phyloP scores from a whole-genome alignment of 2,329 filamentous ascomycete species.

The Fusarium transvaalense region DNA sequence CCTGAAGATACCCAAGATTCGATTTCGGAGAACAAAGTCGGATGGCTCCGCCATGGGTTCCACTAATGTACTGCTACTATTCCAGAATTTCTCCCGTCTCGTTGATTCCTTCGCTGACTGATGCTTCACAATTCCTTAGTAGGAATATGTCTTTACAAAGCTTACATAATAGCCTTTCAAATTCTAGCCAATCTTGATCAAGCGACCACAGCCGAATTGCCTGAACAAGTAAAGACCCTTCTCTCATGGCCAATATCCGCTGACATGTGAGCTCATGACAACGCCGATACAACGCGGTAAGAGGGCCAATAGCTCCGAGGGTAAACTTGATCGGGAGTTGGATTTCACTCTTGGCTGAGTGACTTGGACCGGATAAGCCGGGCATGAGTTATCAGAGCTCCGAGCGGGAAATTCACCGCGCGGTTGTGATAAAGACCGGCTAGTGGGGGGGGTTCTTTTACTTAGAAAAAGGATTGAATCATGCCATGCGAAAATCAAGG shows the following conservation, averaged over 20 bases:
- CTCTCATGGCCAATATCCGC: constrained; percentile 8
- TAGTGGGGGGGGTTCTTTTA: constrained; percentile 9
- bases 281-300: constrained; percentile 29
- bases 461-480: constrained; percentile 39
- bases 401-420: constrained; percentile 47
- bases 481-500: constrained; percentile 39
- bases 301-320: constrained; percentile 15
- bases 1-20: constrained; percentile 12
- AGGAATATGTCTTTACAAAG: constrained; percentile 24
- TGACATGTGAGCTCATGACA: constrained; percentile 40
- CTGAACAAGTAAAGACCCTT: constrained; percentile 31
- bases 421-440: constrained; percentile 43
- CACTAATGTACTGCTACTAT: constrained; percentile 24
- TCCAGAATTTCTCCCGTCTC: constrained; percentile 12
- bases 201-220: constrained; percentile 17
- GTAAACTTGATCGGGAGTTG: constrained; percentile 21
- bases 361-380: constrained; percentile 44
- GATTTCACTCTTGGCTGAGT: neutral
- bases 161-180: constrained; percentile 42
- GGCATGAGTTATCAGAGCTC: constrained; percentile 5
- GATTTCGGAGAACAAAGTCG: constrained; percentile 10
- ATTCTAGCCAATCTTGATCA: constrained; percentile 9
- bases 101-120: constrained; percentile 42
- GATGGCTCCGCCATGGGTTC: constrained; percentile 35
- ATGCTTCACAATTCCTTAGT: constrained; percentile 45